These are phyloP conservation scores for Tylopilus vinaceipallidus DNA, from an alignment of 768 basidiomycete genomes.

Conservation along the genomic window DNA sequence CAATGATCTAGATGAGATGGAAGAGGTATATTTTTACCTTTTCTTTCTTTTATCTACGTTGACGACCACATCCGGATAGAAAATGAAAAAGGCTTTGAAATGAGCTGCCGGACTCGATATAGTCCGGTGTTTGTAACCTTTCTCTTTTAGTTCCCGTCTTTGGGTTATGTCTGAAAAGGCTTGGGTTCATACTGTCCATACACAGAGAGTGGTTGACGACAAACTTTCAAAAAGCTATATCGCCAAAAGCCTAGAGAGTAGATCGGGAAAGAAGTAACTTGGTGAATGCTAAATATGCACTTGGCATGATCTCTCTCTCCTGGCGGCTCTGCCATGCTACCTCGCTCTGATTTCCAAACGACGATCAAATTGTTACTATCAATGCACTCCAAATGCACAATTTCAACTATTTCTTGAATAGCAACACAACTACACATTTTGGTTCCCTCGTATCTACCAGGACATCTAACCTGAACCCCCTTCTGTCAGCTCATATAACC, in stretches of 20 bases:
- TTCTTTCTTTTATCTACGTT: not conserved
- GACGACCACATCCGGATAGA: conserved; percentile 37
- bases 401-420: no score
- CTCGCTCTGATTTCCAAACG: not conserved
- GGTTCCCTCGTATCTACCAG: no score
- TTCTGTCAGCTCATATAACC: no score
- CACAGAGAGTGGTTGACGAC: no score
- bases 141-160: not conserved
- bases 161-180: not conserved
- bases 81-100: conserved; percentile 82
- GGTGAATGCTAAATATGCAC: not conserved
- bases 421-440: no score
- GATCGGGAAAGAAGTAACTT: not conserved
- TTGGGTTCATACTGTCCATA: no score
- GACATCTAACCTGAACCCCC: no score
- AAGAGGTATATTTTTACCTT: conserved; percentile 62
- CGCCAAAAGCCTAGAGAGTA: not conserved
- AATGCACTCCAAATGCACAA: no score
- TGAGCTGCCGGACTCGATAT: conserved; percentile 22
- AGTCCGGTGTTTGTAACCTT: not conserved
- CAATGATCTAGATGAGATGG: conserved; percentile 90
- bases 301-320: not conserved
- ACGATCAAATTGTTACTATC: not conserved
- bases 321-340: not conserved
- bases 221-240: not conserved